Percentiles rank a stretch among this genome's conserved stretches.
Conservation (phyloP, 371 early-diverging fungal species). For the Apophysomyces variabilis region DNA sequence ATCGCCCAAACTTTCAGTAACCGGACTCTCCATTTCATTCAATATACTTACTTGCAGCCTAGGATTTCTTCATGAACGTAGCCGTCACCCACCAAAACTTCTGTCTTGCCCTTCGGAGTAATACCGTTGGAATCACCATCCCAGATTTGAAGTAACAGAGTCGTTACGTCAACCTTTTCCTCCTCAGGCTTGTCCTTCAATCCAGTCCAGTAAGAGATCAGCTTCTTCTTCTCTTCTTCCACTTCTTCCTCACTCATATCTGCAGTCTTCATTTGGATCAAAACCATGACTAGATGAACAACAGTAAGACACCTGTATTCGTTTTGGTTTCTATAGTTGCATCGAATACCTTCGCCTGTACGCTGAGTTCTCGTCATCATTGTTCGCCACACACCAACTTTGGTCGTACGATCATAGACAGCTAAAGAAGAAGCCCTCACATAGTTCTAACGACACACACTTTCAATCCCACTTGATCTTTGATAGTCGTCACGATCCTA, state of each 20-base stretch:
- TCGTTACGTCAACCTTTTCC: conserved; percentile 47
- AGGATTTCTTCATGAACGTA: conserved; percentile 69
- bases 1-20: not conserved
- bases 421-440: conserved; percentile 47
- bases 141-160: conserved; percentile 61
- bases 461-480: not conserved
- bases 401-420: conserved; percentile 64
- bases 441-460: conserved; percentile 36
- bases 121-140: conserved; percentile 65
- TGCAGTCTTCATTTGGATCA: conserved; percentile 63
- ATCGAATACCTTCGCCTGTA: conserved; percentile 31
- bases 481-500: not conserved
- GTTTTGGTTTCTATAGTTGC: too few relatives aligned
- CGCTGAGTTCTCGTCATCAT: conserved; percentile 65
- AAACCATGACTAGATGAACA: conserved; percentile 54
- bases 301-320: not conserved
- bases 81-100: conserved; percentile 61
- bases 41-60: conserved; percentile 35
- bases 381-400: conserved; percentile 73
- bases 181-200: not conserved
- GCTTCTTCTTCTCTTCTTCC: conserved; percentile 37
- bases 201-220: conserved; percentile 38
- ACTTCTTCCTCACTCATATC: conserved; percentile 49
- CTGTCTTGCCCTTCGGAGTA: conserved; percentile 49
- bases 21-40: not conserved